phyloP scores from a whole-genome alignment of 169 alveolate genomes.

The Cryptosporidium sp. region DNA sequence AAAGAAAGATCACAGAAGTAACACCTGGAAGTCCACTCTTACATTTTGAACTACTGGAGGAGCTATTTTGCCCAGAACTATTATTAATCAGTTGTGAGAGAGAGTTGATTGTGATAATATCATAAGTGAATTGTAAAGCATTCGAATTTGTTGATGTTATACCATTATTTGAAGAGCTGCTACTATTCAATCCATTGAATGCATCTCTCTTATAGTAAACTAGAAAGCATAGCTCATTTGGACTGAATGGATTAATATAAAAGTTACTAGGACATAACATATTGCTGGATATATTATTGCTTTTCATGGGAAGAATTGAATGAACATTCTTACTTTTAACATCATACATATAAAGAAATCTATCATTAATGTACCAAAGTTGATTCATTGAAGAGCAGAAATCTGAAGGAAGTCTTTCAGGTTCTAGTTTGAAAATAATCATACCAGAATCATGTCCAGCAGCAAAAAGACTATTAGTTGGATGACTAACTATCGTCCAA shows the following conservation, averaged over 20 bases:
- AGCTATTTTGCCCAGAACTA: background rate
- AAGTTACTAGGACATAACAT: slow-evolving; percentile 42
- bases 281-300: slow-evolving; percentile 49
- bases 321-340: slow-evolving; percentile 77
- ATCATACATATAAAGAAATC: slow-evolving; percentile 84
- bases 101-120: slow-evolving; percentile 53
- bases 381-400: slow-evolving; percentile 75
- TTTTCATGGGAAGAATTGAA: slow-evolving; percentile 76
- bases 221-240: slow-evolving; percentile 63
- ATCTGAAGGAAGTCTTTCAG: slow-evolving; percentile 88
- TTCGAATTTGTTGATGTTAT: background rate
- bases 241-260: slow-evolving; percentile 60
- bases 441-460: slow-evolving; percentile 95
- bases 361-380: slow-evolving; percentile 84
- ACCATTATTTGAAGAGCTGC: background rate
- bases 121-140: slow-evolving; percentile 19
- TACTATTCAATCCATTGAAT: slow-evolving; percentile 22
- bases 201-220: slow-evolving; percentile 48
- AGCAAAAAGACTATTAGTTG: slow-evolving; percentile 90
- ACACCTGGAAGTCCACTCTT: slow-evolving; percentile 80
- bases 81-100: slow-evolving; percentile 15
- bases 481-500: slow-evolving; percentile 94
- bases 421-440: slow-evolving; percentile 92
- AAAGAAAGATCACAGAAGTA: slow-evolving; percentile 75
- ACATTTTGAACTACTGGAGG: slow-evolving; percentile 54